These are phyloP conservation scores for Phytophthora sansomeana DNA, from an alignment of 352 stramenopile genomes.

Conservation along the genomic window DNA sequence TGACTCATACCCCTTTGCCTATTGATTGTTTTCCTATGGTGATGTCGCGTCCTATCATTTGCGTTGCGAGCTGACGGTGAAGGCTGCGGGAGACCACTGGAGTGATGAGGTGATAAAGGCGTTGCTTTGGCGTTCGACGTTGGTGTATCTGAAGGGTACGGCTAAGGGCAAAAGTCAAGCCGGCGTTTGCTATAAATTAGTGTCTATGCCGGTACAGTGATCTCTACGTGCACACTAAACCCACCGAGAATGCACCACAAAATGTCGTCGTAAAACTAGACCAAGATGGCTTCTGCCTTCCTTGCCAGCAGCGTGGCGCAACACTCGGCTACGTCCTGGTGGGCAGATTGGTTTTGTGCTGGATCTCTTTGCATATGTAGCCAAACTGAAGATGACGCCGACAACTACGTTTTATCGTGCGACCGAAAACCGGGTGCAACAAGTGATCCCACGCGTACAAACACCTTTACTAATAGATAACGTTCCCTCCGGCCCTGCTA, in stretches of 20 bases:
- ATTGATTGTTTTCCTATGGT: constrained; percentile 2
- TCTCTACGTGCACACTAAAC: constrained; percentile 7
- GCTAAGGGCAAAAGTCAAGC: constrained; percentile 6
- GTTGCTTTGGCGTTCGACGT: constrained; percentile 13
- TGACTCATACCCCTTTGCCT: background rate
- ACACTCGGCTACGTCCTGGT: background rate
- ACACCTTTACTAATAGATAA: no score
- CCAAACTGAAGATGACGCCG: no score
- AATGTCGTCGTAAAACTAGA: constrained; percentile 17
- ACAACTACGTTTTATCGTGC: no score
- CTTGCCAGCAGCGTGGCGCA: constrained; percentile 8
- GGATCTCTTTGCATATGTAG: no score
- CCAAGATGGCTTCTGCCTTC: no score
- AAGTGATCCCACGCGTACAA: background rate
- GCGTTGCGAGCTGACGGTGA: constrained; percentile 10
- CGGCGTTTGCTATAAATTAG: constrained; percentile 1
- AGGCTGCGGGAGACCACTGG: constrained; percentile 6
- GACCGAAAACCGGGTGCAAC: no score
- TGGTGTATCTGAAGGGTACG: constrained; percentile 3
- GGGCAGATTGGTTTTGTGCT: no score
- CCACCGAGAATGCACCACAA: constrained; percentile 7
- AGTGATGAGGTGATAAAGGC: constrained; percentile 18
- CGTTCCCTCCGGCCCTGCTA: no score
- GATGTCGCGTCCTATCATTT: constrained; percentile 1
- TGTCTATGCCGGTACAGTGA: background rate